Conservation (phyloP, 2,329 filamentous ascomycete genomes). For the Hypoxylon sp. region DNA sequence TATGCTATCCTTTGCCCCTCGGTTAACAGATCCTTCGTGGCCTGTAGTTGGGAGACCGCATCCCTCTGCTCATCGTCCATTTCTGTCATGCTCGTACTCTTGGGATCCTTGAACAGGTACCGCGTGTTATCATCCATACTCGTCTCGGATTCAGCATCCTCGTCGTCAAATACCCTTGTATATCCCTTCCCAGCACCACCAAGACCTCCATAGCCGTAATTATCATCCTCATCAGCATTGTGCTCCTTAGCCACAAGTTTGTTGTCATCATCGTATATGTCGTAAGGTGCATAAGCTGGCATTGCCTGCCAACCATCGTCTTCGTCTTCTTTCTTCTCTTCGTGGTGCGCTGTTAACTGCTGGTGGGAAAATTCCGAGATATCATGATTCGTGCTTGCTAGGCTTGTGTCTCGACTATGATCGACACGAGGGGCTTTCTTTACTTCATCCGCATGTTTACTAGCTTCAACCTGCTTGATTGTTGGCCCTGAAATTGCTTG, state of each 20-base stretch:
- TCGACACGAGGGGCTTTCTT: constrained; percentile 46
- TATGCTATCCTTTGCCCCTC: constrained; percentile 97
- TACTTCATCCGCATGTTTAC: constrained; percentile 49
- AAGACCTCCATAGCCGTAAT: constrained; percentile 79
- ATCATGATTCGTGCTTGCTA: constrained; percentile 55
- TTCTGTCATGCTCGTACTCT: constrained; percentile 71
- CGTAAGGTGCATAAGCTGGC: constrained; percentile 92
- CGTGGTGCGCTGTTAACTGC: constrained; percentile 72
- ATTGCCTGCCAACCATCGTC: constrained; percentile 92
- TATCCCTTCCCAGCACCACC: constrained; percentile 96
- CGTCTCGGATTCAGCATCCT: constrained; percentile 92
- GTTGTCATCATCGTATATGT: constrained; percentile 96
- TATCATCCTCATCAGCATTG: constrained; percentile 75
- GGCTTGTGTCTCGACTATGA: constrained; percentile 59
- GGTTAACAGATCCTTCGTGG: constrained; percentile 94
- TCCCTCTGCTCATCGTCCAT: constrained; percentile 89
- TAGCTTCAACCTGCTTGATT: constrained; percentile 51
- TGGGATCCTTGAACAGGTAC: constrained; percentile 88
- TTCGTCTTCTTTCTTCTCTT: constrained; percentile 68
- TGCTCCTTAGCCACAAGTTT: constrained; percentile 87
- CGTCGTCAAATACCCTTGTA: constrained; percentile 93
- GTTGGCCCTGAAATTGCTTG: constrained; percentile 54
- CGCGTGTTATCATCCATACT: constrained; percentile 98
- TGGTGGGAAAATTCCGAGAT: constrained; percentile 94
- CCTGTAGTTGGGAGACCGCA: constrained; percentile 89